phyloP scores from a whole-genome alignment of 768 basidiomycete genomes.

The Leucosporidium creatinivorum region DNA sequence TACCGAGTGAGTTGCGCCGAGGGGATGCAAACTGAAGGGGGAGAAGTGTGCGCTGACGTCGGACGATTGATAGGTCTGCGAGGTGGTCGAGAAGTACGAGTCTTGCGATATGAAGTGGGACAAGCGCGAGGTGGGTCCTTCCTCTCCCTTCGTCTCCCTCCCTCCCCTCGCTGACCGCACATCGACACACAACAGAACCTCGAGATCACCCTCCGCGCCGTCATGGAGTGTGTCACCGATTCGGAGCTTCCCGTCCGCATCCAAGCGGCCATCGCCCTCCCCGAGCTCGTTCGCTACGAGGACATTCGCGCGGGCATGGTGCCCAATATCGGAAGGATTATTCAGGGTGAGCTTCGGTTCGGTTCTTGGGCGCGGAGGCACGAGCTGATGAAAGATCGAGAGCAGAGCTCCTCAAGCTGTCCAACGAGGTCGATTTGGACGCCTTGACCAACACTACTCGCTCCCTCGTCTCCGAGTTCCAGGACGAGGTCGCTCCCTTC shows the following conservation, averaged over 20 bases:
- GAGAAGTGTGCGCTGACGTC: not conserved
- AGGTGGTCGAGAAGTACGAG: slow-evolving; percentile 67
- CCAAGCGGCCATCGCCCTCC: slow-evolving; percentile 70
- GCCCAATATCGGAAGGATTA: slow-evolving; percentile 74
- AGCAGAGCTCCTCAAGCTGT: slow-evolving; percentile 60
- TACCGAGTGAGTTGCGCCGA: slow-evolving; percentile 54
- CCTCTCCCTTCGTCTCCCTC: not conserved
- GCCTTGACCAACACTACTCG: slow-evolving; percentile 75
- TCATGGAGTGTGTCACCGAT: slow-evolving; percentile 66
- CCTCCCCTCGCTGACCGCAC: not conserved
- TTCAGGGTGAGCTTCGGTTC: slow-evolving; percentile 56
- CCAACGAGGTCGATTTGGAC: slow-evolving; percentile 86
- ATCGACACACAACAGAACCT: slow-evolving; percentile 49
- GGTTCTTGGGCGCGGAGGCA: slow-evolving; percentile 20
- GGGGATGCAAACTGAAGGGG: not conserved
- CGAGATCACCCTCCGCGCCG: slow-evolving; percentile 56
- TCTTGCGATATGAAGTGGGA: slow-evolving; percentile 64
- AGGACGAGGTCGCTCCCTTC: slow-evolving; percentile 74
- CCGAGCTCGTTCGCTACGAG: slow-evolving; percentile 58
- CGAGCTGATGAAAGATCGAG: not conserved
- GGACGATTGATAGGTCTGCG: slow-evolving; percentile 53
- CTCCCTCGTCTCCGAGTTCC: slow-evolving; percentile 76
- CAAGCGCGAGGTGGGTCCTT: slow-evolving; percentile 51
- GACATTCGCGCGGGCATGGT: slow-evolving; percentile 56
- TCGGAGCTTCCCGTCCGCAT: slow-evolving; percentile 73